A percentile compares a stretch with the other conserved stretches of the same genome.
These are phyloP conservation scores for Xylariaceae sp. DNA, from an alignment of 2,329 filamentous ascomycete genomes.

Conservation along the genomic window DNA sequence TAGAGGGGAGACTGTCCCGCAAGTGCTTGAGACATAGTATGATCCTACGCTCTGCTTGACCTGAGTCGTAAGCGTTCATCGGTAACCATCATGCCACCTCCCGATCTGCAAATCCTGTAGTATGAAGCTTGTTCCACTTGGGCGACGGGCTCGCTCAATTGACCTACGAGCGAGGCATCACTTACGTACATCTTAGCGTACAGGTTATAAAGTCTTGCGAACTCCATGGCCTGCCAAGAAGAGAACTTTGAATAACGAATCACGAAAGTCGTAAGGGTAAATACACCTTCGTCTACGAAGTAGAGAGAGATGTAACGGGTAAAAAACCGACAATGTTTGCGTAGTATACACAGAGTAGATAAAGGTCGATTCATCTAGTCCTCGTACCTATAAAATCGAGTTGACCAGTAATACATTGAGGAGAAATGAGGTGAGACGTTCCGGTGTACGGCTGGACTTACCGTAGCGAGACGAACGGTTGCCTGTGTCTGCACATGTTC, in stretches of 20 bases:
- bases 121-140: background rate
- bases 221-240: background rate
- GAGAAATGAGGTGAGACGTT: conserved; percentile 5
- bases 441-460: background rate
- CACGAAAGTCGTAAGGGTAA: background rate
- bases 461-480: background rate
- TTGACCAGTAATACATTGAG: background rate
- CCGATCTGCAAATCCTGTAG: background rate
- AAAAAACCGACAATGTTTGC: background rate
- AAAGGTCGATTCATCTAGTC: background rate
- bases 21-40: background rate
- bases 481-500: background rate
- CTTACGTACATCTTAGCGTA: background rate
- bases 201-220: background rate
- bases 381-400: background rate
- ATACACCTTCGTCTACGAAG: background rate
- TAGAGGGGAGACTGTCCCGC: background rate
- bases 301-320: too few species aligned
- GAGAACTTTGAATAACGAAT: background rate
- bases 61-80: background rate
- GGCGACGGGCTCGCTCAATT: background rate
- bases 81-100: conserved; percentile 5
- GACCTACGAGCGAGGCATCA: background rate
- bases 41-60: background rate
- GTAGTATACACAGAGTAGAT: background rate